Evolutionary conservation across 2,329 filamentous ascomycete genomes (phyloP).

Genomic region (Scedosporium aurantiacum): DNA sequence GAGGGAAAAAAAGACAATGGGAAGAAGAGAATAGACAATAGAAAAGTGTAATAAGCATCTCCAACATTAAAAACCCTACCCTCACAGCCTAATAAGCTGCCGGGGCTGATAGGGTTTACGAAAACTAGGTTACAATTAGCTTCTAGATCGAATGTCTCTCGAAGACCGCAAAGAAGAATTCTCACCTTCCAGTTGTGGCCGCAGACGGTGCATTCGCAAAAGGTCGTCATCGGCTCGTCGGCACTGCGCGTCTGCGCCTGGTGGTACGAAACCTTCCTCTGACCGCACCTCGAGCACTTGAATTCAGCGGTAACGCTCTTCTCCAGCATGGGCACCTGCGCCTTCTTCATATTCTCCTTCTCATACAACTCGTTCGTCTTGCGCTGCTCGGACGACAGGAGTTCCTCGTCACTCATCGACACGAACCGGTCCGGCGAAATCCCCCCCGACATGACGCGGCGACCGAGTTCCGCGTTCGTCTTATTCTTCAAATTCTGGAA

Average conservation of each 20-base stretch:
- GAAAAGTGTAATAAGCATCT: background rate
- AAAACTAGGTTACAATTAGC: constrained; percentile 6
- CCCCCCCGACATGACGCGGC: constrained; percentile 62
- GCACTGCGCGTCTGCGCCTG: constrained; percentile 93
- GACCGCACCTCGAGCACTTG: constrained; percentile 81
- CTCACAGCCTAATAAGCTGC: no score
- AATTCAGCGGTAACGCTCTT: constrained; percentile 82
- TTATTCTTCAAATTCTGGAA: constrained; percentile 94
- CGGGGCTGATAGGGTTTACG: background rate
- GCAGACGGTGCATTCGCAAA: constrained; percentile 60
- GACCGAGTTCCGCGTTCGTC: constrained; percentile 67
- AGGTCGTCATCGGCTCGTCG: constrained; percentile 83
- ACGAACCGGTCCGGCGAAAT: constrained; percentile 68
- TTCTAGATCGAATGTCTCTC: background rate
- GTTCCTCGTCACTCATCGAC: constrained; percentile 76
- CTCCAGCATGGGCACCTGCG: constrained; percentile 85
- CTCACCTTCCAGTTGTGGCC: constrained; percentile 63
- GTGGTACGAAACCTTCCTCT: constrained; percentile 90
- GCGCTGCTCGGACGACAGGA: constrained; percentile 76
- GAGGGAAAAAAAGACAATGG: background rate
- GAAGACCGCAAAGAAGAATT: background rate
- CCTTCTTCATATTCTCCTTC: constrained; percentile 92
- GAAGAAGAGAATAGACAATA: background rate
- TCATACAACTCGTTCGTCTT: constrained; percentile 65
- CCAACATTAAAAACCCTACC: no score